Evolutionary conservation across 768 basidiomycete species (phyloP).

Genomic region (Pisolithus marmoratus): DNA sequence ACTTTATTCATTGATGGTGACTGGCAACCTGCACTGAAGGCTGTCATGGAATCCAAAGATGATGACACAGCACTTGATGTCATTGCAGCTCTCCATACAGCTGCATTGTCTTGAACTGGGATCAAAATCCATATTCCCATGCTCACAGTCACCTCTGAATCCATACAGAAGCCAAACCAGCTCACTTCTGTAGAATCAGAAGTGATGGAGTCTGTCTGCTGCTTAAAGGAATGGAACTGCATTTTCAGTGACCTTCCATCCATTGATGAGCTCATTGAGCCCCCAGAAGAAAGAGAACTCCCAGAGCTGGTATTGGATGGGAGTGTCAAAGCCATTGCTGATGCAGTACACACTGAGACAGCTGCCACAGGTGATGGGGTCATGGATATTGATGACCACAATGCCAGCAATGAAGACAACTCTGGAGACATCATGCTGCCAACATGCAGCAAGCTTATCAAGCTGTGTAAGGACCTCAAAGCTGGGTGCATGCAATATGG

Average conservation of each 20-base stretch:
- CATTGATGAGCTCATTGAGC: slow-evolving; percentile 12
- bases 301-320: not conserved
- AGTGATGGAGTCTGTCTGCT: slow-evolving; percentile 8
- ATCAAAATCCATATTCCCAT: no score
- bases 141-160: no score
- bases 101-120: no score
- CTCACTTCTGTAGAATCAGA: no score
- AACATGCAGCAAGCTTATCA: not conserved
- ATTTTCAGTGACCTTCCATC: slow-evolving; percentile 8
- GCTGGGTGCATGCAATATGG: slow-evolving; percentile 4
- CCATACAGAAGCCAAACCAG: no score
- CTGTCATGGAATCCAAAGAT: no score
- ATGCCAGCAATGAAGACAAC: not conserved
- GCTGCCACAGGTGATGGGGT: not conserved
- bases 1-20: no score
- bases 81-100: no score
- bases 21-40: no score
- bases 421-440: not conserved
- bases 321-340: not conserved
- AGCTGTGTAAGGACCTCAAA: slow-evolving; percentile 2
- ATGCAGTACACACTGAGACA: not conserved
- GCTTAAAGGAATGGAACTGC: slow-evolving; percentile 8
- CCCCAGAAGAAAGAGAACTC: slow-evolving; percentile 9
- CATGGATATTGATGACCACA: not conserved
- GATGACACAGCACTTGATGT: no score